Percentiles rank a stretch among this genome's conserved stretches.
phyloP scores from a whole-genome alignment of 305 asterid genomes.

The Fraxinus angustifolia region DNA sequence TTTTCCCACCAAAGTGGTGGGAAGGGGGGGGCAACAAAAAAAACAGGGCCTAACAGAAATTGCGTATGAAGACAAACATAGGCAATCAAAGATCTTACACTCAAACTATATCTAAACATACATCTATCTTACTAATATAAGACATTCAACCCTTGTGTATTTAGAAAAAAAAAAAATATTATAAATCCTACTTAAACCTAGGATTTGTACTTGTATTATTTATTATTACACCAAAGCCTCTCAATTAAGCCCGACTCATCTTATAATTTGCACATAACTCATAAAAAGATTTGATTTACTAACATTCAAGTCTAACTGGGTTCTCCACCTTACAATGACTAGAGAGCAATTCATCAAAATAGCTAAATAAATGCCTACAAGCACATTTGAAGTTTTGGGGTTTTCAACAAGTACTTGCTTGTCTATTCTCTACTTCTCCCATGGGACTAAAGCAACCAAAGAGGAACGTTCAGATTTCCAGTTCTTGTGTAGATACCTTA shows the following conservation, averaged over 20 bases:
- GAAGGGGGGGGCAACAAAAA: too few relatives aligned
- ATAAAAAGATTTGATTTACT: not conserved
- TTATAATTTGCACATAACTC: not conserved
- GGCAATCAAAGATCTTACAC: conserved; percentile 15
- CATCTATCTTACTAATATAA: not conserved
- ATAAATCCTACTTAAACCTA: not conserved
- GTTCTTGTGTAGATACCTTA: not conserved
- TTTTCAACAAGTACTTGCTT: not conserved
- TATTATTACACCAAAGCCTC: not conserved
- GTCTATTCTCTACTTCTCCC: not conserved
- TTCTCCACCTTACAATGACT: not conserved
- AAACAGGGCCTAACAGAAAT: not conserved
- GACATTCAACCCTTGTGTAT: not conserved
- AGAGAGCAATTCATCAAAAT: not conserved
- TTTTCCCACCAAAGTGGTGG: too few relatives aligned
- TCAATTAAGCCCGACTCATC: not conserved
- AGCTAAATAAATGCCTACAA: not conserved
- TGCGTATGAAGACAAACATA: not conserved
- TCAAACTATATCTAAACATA: not conserved
- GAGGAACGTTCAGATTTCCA: not conserved
- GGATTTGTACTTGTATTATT: not conserved
- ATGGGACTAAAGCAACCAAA: not conserved
- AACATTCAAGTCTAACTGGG: not conserved
- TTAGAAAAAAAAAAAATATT: not conserved
- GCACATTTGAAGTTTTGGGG: not conserved